phyloP scores from a whole-genome alignment of 208 protist species.

The Wallacemonas rigidus region DNA sequence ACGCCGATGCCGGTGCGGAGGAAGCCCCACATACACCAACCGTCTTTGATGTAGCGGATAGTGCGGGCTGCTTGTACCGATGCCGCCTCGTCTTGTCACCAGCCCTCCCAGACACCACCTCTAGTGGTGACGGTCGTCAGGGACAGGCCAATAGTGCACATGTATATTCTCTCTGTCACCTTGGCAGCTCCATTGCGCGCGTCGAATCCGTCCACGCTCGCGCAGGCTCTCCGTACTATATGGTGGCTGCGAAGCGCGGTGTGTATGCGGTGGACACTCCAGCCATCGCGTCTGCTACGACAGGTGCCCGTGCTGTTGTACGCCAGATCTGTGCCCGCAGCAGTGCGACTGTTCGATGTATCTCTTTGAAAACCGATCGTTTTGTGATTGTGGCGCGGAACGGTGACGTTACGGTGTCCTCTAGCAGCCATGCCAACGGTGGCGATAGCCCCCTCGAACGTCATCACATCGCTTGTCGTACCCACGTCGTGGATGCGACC shows the following conservation, averaged over 20 bases:
- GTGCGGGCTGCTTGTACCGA: not conserved
- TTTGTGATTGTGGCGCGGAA: not conserved
- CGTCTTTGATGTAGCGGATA: not conserved
- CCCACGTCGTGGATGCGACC: slow-evolving; percentile 15
- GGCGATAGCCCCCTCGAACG: not conserved
- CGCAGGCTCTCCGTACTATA: not conserved
- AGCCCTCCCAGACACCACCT: not conserved
- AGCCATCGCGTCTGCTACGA: not conserved
- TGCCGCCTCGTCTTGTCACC: not conserved
- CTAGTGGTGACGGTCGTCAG: no score
- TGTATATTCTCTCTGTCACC: not conserved
- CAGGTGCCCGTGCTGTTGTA: no score
- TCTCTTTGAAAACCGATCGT: not conserved
- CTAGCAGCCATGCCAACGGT: not conserved
- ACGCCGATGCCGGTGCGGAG: no score
- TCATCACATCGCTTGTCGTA: not conserved
- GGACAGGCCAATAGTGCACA: no score
- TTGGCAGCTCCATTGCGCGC: slow-evolving; percentile 1
- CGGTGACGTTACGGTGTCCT: slow-evolving; percentile 3
- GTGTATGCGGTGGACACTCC: not conserved
- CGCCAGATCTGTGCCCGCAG: not conserved
- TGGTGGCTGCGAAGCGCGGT: slow-evolving; percentile 1
- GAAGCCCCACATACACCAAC: not conserved
- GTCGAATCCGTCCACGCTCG: not conserved
- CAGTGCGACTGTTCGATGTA: slow-evolving; percentile 1